Conservation (phyloP, 75 land plant genomes). For the Pseudotsuga menziesii region DNA sequence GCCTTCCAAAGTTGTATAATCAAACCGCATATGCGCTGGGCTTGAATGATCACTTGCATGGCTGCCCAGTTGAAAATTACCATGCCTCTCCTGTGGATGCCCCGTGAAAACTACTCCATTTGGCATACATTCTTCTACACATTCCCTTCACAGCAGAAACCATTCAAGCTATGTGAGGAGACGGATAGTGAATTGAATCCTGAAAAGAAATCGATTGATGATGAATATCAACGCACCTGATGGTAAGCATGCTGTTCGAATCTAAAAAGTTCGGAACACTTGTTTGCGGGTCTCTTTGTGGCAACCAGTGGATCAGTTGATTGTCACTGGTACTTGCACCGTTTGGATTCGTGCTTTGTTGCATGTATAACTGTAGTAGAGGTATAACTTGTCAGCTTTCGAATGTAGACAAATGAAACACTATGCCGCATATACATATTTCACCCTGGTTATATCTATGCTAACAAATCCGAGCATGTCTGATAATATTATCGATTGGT, state of each 20-base stretch:
- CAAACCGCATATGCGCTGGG: neutral
- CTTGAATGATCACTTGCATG: slow-evolving; percentile 7
- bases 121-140: neutral
- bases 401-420: too few species aligned
- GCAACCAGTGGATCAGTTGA: neutral
- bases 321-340: neutral
- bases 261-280: slow-evolving; percentile 1
- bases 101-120: neutral
- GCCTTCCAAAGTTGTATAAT: neutral
- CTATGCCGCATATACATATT: too few species aligned
- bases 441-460: too few species aligned
- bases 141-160: neutral
- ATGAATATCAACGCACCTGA: neutral
- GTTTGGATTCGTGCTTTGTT: neutral
- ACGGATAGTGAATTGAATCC: neutral
- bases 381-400: neutral
- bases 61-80: neutral
- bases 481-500: too few species aligned
- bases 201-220: neutral
- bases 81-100: neutral
- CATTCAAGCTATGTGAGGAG: neutral
- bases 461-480: too few species aligned
- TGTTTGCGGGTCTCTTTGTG: slow-evolving; percentile 6
- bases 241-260: neutral
- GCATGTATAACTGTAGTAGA: neutral